Evolutionary conservation across 768 basidiomycete genomes (phyloP).

Genomic region (Psilocybe cubensis): DNA sequence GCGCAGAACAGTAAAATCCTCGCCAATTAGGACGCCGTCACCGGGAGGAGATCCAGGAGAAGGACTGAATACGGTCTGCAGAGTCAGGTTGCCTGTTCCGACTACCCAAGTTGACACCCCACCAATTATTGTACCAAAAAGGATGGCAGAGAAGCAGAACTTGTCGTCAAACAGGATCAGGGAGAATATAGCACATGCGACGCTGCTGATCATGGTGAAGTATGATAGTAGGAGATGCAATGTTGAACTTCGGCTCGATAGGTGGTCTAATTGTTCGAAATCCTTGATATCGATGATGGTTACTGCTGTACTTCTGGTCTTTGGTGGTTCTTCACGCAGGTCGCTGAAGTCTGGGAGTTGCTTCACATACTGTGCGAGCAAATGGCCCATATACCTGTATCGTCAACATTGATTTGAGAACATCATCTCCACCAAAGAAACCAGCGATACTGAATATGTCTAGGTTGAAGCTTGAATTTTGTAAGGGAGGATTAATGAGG

Average conservation of each 20-base stretch:
- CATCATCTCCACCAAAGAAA: conserved; percentile 16
- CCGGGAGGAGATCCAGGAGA: conserved; percentile 9
- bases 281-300: conserved; percentile 13
- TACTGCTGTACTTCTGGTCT: conserved; percentile 4
- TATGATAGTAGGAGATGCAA: not conserved
- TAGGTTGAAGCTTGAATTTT: conserved; percentile 10
- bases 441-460: conserved; percentile 13
- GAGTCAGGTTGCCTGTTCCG: not conserved
- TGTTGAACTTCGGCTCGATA: not conserved
- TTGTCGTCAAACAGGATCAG: conserved; percentile 9
- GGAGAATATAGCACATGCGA: conserved; percentile 3
- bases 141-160: conserved; percentile 11
- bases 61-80: not conserved
- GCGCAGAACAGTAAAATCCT: conserved; percentile 3
- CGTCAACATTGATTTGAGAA: conserved; percentile 8
- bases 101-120: conserved; percentile 2
- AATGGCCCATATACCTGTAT: conserved; percentile 12
- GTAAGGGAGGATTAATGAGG: not conserved
- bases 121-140: conserved; percentile 5
- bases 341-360: not conserved
- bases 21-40: conserved; percentile 5
- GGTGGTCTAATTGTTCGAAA: no score
- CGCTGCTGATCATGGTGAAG: conserved; percentile 4
- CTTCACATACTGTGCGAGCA: conserved; percentile 3
- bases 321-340: not conserved